Percentiles rank a stretch among this genome's conserved stretches.
Conservation (phyloP, 2,329 filamentous ascomycete genomes). For the Diaporthe australafricana region DNA sequence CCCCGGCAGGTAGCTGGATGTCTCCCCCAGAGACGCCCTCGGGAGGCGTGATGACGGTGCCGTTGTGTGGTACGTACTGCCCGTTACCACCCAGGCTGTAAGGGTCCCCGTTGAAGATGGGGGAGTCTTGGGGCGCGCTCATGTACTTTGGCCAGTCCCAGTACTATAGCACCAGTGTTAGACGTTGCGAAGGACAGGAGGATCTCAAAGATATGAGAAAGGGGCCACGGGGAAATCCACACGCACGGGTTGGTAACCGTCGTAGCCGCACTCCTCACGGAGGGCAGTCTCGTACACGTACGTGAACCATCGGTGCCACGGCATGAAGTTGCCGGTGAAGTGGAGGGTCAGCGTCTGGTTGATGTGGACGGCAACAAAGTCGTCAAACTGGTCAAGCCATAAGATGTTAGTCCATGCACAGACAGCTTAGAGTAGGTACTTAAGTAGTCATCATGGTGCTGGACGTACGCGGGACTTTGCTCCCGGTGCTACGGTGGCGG, state of each 20-base stretch:
- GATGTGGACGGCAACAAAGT: constrained; percentile 62
- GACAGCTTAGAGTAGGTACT: no score
- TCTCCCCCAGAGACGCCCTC: constrained; percentile 42
- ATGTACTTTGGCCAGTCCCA: constrained; percentile 63
- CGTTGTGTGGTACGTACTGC: constrained; percentile 45
- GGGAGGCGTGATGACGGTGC: constrained; percentile 45
- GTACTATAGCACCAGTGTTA: constrained; percentile 50
- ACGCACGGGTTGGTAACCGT: constrained; percentile 25
- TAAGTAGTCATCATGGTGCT: not conserved
- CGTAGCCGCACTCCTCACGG: constrained; percentile 29
- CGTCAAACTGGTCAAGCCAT: constrained; percentile 49
- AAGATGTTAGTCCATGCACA: not conserved
- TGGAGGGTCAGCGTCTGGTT: constrained; percentile 56
- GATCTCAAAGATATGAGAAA: no score
- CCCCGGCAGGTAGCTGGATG: constrained; percentile 55
- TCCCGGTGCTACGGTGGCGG: constrained; percentile 47
- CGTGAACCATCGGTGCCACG: constrained; percentile 29
- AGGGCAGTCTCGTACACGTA: constrained; percentile 29
- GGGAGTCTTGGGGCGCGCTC: constrained; percentile 56
- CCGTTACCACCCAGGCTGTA: constrained; percentile 61
- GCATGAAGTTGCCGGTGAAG: constrained; percentile 31
- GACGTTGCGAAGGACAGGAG: no score
- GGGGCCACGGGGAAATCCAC: no score
- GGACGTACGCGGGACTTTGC: constrained; percentile 39
- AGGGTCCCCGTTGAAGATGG: constrained; percentile 59